These are phyloP conservation scores for Erigeron philadelphicus DNA, from an alignment of 140 eudicot species.

Conservation along the genomic window DNA sequence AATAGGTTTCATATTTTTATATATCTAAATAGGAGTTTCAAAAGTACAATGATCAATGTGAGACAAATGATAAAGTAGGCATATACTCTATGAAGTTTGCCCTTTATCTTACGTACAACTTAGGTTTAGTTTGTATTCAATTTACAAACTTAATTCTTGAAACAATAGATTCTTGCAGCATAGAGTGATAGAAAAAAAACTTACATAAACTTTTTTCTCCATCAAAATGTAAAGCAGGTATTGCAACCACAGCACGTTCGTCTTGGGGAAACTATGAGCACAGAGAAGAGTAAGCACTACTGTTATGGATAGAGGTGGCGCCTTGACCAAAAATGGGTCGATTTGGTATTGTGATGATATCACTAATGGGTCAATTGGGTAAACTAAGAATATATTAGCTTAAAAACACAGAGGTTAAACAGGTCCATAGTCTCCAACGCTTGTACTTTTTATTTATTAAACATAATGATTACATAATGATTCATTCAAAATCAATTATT, in stretches of 20 bases:
- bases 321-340: no score
- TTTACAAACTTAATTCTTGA: background rate
- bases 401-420: background rate
- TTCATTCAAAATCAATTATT: background rate
- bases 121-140: background rate
- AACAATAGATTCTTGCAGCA: background rate
- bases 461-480: background rate
- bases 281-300: constrained; percentile 13
- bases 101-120: background rate
- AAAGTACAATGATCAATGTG: no score
- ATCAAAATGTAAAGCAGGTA: constrained; percentile 86
- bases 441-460: background rate
- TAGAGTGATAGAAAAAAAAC: constrained; percentile 16
- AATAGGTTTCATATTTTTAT: no score
- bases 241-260: constrained; percentile 89
- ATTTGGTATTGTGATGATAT: background rate
- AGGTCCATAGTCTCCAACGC: background rate
- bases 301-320: background rate
- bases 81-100: no score
- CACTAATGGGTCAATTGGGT: background rate
- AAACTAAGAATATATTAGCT: background rate
- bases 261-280: constrained; percentile 73
- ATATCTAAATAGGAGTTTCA: no score
- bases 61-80: no score
- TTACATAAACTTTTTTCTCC: constrained; percentile 71